Base-by-base conservation (phyloP, 1,284 basidiomycete genomes). In the Cutaneotrichosporon sp. region DNA sequence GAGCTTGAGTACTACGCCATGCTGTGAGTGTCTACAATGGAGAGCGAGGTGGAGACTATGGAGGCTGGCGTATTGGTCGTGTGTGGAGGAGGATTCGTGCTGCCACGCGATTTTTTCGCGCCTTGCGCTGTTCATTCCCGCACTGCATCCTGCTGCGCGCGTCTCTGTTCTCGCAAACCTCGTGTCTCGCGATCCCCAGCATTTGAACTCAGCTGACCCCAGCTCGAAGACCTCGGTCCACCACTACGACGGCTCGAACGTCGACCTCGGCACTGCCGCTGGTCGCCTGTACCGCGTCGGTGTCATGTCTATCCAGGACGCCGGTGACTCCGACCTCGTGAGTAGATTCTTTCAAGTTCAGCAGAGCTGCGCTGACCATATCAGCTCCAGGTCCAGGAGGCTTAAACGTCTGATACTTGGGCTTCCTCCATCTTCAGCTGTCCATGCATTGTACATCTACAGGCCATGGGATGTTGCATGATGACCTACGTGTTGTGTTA, bases 1-100 rank as follows among this genome's bases (percentile, higher is more conserved):
- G 97, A 99, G 87, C 87, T 99, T 70, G 97, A 99, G 86, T 99
- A 99, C 87, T 99, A 99, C 82, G 97, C 97, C 84, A 99, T 99
- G 96, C 87, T 99, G 76, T 84, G 70, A 70, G 76, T 79, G n/a
- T 8, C 36, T 10, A 1, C 47, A 16, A 30, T 22, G 18, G 31
- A 32, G 14, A 32, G n/a, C n/a, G 21, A n/a, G 21, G 16, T 49
- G 47, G 40, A 32, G 11, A 26, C 11, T 7, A 18, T 18, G 30
- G 31, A 30, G 5, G 47, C n/a, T 4, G 5, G 47, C 11, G 30
- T 13, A 18, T 22, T 13, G 30, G 26, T 22, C 11, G 51, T 32
- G 18, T 30, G 18, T n/a, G 22, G 26, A 18, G 26, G 26, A 26
- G 16, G 26, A 16, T 40, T 42, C 13, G 32, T 30, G n/a, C 34